Evolutionary conservation across 2,329 filamentous ascomycete genomes (phyloP).

Genomic region (Colletotrichum phormii): DNA sequence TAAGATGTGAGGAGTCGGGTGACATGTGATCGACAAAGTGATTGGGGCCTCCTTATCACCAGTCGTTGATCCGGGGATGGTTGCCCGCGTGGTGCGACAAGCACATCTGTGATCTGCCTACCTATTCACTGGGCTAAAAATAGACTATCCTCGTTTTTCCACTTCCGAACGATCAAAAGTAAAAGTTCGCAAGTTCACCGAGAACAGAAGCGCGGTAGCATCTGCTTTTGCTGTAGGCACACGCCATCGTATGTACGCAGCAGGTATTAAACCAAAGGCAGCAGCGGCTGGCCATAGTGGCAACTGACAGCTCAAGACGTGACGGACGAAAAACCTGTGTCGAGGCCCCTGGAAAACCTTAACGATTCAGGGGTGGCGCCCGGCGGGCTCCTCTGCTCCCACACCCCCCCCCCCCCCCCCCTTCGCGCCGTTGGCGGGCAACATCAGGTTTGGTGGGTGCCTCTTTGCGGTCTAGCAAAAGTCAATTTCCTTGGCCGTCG

Average conservation of each 20-base stretch:
- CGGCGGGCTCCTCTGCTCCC: not conserved
- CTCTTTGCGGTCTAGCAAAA: not conserved
- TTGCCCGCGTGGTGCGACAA: constrained; percentile 7
- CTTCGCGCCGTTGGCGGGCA: constrained; percentile 9
- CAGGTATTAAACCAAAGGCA: not conserved
- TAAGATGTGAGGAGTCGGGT: not conserved
- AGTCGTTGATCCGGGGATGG: constrained; percentile 2
- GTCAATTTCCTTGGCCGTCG: constrained; percentile 6
- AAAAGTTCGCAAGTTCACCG: not conserved
- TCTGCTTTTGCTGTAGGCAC: not conserved
- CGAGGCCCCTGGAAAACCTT: not conserved
- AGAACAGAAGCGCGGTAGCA: not conserved
- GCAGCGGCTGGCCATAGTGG: not conserved
- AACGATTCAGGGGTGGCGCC: constrained; percentile 6
- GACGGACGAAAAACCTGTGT: not conserved
- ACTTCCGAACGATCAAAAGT: not conserved
- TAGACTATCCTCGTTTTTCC: not conserved
- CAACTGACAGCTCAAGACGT: not conserved
- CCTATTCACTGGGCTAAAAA: constrained; percentile 2
- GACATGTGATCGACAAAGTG: constrained; percentile 19
- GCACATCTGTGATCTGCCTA: not conserved
- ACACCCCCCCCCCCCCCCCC: not conserved
- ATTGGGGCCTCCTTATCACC: not conserved
- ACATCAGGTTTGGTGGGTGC: not conserved
- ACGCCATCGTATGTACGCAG: not conserved